Percentiles rank a stretch among this genome's conserved stretches.
These are phyloP conservation scores for Gaeumannomyces sp. DNA, from an alignment of 2,329 filamentous ascomycete genomes.

Conservation along the genomic window DNA sequence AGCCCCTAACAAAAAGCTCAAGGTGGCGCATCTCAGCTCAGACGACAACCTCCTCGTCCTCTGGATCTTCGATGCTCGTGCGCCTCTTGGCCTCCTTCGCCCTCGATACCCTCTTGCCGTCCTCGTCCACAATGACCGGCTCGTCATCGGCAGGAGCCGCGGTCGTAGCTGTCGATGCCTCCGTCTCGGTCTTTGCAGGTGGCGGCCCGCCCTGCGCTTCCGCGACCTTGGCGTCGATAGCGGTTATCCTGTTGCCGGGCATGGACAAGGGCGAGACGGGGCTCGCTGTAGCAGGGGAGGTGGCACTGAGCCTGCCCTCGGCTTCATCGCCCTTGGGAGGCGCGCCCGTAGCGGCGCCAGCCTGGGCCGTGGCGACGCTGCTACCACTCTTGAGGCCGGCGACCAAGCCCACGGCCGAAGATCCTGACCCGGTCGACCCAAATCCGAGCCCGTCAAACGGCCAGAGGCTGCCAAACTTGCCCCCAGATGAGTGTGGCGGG, in stretches of 20 bases:
- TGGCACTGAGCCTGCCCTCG: constrained; percentile 15
- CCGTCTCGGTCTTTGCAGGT: not conserved
- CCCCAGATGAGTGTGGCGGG: constrained; percentile 29
- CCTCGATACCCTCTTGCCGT: constrained; percentile 35
- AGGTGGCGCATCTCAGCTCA: not conserved
- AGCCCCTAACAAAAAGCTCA: not conserved
- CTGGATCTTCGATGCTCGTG: constrained; percentile 55
- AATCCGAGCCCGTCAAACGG: constrained; percentile 44
- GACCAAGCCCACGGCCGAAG: not conserved
- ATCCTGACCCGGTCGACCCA: constrained; percentile 12
- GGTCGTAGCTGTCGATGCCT: not conserved
- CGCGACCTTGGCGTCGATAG: not conserved
- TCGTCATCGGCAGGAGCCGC: constrained; percentile 22
- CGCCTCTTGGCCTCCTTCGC: constrained; percentile 47
- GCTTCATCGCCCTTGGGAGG: constrained; percentile 17
- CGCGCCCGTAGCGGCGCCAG: too few relatives aligned
- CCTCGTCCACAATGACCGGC: constrained; percentile 28
- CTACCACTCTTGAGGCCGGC: not conserved
- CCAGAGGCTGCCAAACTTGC: constrained; percentile 49
- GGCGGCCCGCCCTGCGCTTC: not conserved
- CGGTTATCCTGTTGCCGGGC: not conserved
- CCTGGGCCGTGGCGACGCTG: not conserved
- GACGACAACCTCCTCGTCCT: constrained; percentile 41
- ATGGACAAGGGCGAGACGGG: not conserved
- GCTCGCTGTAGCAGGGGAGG: not conserved